Evolutionary conservation across 2,329 filamentous ascomycete species (phyloP), one percentile per base, ranked within the genome.

Genomic region (Fusarium sp.): DNA sequence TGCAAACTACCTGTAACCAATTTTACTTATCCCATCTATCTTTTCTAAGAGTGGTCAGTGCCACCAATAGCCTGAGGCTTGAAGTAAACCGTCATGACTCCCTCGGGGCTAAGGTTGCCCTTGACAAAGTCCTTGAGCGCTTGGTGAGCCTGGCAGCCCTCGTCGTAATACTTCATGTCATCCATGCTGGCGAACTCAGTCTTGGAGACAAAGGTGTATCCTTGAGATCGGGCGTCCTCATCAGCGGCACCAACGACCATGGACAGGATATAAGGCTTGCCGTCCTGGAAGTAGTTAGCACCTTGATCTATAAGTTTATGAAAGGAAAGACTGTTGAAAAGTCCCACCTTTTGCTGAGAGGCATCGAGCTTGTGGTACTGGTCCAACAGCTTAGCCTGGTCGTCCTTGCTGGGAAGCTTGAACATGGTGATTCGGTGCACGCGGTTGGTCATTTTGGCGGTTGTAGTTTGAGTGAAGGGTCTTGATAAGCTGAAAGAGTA

Each of bases 121-220:
- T 73, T 73, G 15, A 77, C 79, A 3, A 71, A 67, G 34, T 71
- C 73, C 77, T 83, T 84, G 61, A 85, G 78, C 26, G 66, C 75
- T 58, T 73, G 70, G 67, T 85, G 83, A 3, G 81, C 82, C n/a
- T 72, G 61, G 70, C 83, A 85, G 55, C 76, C 82, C 11, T 82
- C 81, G 76, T 92, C 90, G 76, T 92, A 93, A 80, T 86, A 93
- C 70, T 86, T 83, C 86, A 92, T 88, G 76, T 92, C 91, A 13
- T 89, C 89, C 56, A 88, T 73, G 62, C 80, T 89, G 45, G 85
- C 84, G 74, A 93, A 93, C 46, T 86, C 85, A 40, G 85, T 88
- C 76, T 88, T 86, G 49, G 86, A 86, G 16, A 87, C 83, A 54
- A 92, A 73, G 9, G 88, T 92, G 81, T 85, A 92, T 42, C 90